Percentiles rank a stretch among this genome's conserved stretches.
Conservation (phyloP, 495 filamentous ascomycete species). For the Ascodesmis nigricans region DNA sequence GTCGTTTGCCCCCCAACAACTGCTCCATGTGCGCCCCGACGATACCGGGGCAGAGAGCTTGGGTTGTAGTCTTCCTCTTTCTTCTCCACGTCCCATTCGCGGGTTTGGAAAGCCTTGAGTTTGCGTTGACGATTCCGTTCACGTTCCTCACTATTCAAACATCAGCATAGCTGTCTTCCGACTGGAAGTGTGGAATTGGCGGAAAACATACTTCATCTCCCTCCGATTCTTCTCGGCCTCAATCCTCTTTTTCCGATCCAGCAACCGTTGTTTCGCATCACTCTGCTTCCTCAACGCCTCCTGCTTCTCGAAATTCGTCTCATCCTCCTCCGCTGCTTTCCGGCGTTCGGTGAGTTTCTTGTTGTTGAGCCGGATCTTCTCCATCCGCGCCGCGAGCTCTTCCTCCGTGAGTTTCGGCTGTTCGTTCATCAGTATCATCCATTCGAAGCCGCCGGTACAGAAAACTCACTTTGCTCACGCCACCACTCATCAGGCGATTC, state of each 20-base stretch:
- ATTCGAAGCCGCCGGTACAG: slow-evolving; percentile 3
- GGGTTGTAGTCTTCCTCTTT: slow-evolving; percentile 33
- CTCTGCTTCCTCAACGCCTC: slow-evolving; percentile 29
- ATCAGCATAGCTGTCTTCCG: neutral
- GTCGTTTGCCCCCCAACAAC: too few relatives aligned
- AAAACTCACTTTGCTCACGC: too few relatives aligned
- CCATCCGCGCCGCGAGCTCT: slow-evolving; percentile 31
- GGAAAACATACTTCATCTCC: slow-evolving; percentile 26
- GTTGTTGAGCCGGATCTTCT: slow-evolving; percentile 28
- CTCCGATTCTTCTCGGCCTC: slow-evolving; percentile 28
- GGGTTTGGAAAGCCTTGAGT: slow-evolving; percentile 37
- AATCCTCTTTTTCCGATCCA: slow-evolving; percentile 26
- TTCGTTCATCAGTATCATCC: too few relatives aligned
- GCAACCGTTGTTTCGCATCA: slow-evolving; percentile 29
- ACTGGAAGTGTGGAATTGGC: neutral
- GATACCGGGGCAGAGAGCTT: slow-evolving; percentile 9
- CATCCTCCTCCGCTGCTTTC: slow-evolving; percentile 30
- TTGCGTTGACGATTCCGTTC: slow-evolving; percentile 53
- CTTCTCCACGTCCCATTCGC: slow-evolving; percentile 64
- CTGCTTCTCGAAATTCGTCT: slow-evolving; percentile 27
- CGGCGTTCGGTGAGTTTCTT: slow-evolving; percentile 27
- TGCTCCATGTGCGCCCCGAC: slow-evolving; percentile 15
- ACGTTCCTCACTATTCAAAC: slow-evolving; percentile 29
- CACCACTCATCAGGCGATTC: too few relatives aligned
- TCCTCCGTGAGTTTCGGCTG: slow-evolving; percentile 30